Percentiles rank a stretch among this genome's conserved stretches.
phyloP scores from a whole-genome alignment of 192 early-diverging fungal species.

The Coemansia sp. region DNA sequence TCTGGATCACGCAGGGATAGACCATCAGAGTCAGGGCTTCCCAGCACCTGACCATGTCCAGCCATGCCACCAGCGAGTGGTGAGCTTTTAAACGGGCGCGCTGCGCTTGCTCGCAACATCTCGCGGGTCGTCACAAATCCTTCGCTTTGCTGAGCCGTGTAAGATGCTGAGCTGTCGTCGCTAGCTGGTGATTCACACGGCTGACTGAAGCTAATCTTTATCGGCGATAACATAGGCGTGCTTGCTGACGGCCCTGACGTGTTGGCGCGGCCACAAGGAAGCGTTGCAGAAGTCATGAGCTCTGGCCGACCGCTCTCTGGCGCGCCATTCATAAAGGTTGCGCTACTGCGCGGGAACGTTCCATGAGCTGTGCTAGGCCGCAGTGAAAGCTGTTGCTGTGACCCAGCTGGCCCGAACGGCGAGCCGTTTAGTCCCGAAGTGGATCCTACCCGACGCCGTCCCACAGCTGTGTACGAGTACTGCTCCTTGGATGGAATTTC shows the following conservation, averaged over 20 bases:
- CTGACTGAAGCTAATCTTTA: conserved; percentile 11
- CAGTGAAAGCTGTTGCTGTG: conserved; percentile 6
- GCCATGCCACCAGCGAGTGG: conserved; percentile 21
- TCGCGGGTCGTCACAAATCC: conserved; percentile 9
- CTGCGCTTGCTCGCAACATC: conserved; percentile 7
- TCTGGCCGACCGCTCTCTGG: conserved; percentile 3
- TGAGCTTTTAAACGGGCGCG: conserved; percentile 32
- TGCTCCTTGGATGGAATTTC: conserved; percentile 47
- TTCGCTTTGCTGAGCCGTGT: conserved; percentile 3
- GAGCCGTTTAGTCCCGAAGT: conserved; percentile 13
- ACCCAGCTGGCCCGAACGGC: neutral
- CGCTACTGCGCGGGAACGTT: conserved; percentile 19
- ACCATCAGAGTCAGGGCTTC: conserved; percentile 17
- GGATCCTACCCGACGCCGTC: conserved; percentile 26
- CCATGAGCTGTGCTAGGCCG: conserved; percentile 37
- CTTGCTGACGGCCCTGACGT: conserved; percentile 12
- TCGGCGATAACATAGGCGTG: conserved; percentile 12
- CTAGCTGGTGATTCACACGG: conserved; percentile 4
- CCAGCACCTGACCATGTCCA: neutral
- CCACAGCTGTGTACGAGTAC: conserved; percentile 43
- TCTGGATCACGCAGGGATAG: conserved; percentile 6
- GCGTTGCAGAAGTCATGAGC: neutral
- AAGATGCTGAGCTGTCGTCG: neutral
- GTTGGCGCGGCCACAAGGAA: conserved; percentile 26
- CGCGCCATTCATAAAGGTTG: neutral